phyloP scores from a whole-genome alignment of 805 yeast species.

The Nakazawaea wickerhamii region DNA sequence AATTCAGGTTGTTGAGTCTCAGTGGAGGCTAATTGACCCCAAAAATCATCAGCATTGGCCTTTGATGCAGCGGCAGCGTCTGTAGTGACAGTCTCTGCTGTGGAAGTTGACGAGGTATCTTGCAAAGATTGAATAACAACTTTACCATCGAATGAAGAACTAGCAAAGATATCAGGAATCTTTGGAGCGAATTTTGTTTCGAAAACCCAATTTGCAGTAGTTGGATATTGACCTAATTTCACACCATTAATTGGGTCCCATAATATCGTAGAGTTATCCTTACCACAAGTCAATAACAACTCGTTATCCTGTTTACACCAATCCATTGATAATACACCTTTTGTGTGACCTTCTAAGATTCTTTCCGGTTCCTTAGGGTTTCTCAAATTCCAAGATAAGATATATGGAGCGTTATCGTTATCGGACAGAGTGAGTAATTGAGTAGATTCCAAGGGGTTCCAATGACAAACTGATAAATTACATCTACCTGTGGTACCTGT shows the following conservation, averaged over 20 bases:
- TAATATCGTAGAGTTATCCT: conserved; percentile 78
- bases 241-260: conserved; percentile 85
- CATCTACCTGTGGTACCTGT: conserved; percentile 54
- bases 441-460: conserved; percentile 93
- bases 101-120: conserved; percentile 72
- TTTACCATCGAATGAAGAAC: conserved; percentile 84
- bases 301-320: conserved; percentile 87
- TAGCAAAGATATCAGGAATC: conserved; percentile 85
- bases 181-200: conserved; percentile 82
- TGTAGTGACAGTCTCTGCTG: conserved; percentile 34
- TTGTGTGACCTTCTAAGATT: conserved; percentile 71
- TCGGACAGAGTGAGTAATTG: conserved; percentile 84
- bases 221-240: conserved; percentile 81
- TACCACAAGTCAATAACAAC: conserved; percentile 83
- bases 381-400: conserved; percentile 90
- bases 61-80: conserved; percentile 27
- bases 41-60: conserved; percentile 67
- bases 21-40: conserved; percentile 69
- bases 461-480: conserved; percentile 74
- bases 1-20: conserved; percentile 72
- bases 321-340: conserved; percentile 85
- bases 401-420: conserved; percentile 71
- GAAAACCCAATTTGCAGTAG: conserved; percentile 91
- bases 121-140: conserved; percentile 80
- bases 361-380: conserved; percentile 88